Base-by-base conservation (phyloP, 2,329 filamentous ascomycete genomes). In the Xylariaceae sp. region DNA sequence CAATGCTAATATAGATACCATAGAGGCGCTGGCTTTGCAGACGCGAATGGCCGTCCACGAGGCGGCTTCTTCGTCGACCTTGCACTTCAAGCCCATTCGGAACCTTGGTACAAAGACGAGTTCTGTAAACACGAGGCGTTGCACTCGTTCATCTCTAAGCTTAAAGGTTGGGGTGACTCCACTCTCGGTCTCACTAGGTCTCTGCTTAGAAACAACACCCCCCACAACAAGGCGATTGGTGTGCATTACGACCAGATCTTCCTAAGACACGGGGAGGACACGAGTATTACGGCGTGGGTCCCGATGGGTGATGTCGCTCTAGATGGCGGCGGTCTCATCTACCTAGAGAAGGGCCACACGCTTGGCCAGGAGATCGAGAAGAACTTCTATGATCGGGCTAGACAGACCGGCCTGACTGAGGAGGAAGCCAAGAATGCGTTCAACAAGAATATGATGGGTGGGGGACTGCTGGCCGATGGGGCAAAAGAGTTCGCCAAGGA, bases 201-300 rank as follows among this genome's bases (percentile, higher is more conserved):
- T 1, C 66, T 85, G 10, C 66, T 86, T 50, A 71, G 83, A 40
- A 85, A 85, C 59, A 85, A 84, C 60, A 80, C 79, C 0, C 83
- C 83, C 0, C 76, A 77, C 0, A 83, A 80, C 47, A 81, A 81
- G 59, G 81, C 82, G 0, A 85, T 84, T 57, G 82, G 82, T 0
- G 82, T 86, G 2, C 83, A 86, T 57, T 85, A 85, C 61, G 82
- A 86, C 62, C 81, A 85, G 69, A 83, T 80, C 20, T 85, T 85
- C 62, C 67, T 85, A 46, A 68, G 81, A 1, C 67, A 83, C 63
- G 83, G 82, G 1, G 81, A 83, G 48, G 77, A 79, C 1, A 82
- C 80, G 0, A 77, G 75, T 26, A 70, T 85, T 0, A 85, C 82
- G 2, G 82, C 80, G 0, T 86, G 82, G 82, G 77, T 85, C 0